Evolutionary conservation across 148 eudicot genomes (phyloP).

Genomic region (Rhododendron henanense): DNA sequence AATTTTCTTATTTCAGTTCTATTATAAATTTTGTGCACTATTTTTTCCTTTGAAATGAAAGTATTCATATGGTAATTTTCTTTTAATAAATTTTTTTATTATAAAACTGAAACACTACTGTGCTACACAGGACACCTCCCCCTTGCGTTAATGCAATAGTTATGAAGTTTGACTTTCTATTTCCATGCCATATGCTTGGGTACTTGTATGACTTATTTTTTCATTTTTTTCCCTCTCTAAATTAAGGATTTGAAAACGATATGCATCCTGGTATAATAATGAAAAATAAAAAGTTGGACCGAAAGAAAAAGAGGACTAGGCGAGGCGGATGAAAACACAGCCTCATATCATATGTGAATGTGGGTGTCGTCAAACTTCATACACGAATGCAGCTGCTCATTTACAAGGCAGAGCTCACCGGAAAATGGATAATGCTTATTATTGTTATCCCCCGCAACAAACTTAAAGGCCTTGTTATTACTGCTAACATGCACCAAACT

Average conservation of each 20-base stretch:
- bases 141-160: neutral
- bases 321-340: neutral
- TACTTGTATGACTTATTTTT: neutral
- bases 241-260: neutral
- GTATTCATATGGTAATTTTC: no score
- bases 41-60: no score
- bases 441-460: slow-evolving; percentile 50
- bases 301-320: neutral
- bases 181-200: neutral
- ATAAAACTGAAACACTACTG: no score
- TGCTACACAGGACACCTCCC: neutral
- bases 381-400: slow-evolving; percentile 47
- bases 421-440: slow-evolving; percentile 24
- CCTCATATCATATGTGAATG: neutral
- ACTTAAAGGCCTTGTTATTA: slow-evolving; percentile 32
- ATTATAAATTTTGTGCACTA: no score
- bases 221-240: neutral
- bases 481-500: slow-evolving; percentile 53
- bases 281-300: neutral
- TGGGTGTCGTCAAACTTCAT: slow-evolving; percentile 28
- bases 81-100: no score
- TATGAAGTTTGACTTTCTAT: neutral
- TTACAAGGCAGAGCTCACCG: slow-evolving; percentile 19
- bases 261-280: neutral
- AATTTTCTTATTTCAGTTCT: no score